Percentiles rank a stretch among this genome's conserved stretches.
Conservation (phyloP, 345 rosid species). For the Sisymbrium irio region DNA sequence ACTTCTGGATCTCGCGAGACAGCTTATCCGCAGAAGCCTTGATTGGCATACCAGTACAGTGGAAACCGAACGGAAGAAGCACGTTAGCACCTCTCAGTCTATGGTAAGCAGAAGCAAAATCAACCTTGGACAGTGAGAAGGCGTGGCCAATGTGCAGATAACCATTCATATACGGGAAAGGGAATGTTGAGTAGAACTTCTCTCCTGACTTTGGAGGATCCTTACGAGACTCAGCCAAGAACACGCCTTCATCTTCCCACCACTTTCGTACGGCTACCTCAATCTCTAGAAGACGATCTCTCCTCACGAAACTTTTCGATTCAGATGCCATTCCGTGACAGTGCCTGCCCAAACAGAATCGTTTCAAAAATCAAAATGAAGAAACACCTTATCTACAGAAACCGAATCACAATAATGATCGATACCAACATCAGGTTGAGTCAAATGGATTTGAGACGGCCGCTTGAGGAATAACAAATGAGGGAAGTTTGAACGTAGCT, state of each 20-base stretch:
- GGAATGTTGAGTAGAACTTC: constrained; percentile 77
- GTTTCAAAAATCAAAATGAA: not conserved
- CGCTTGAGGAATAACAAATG: not conserved
- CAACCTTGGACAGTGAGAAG: constrained; percentile 75
- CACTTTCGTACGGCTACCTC: constrained; percentile 43
- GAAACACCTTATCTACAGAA: not conserved
- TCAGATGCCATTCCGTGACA: constrained; percentile 68
- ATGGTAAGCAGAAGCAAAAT: constrained; percentile 89
- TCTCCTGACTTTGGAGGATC: constrained; percentile 52
- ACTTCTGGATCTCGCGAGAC: constrained; percentile 60
- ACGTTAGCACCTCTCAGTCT: constrained; percentile 86
- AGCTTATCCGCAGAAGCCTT: constrained; percentile 97
- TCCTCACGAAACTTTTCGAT: constrained; percentile 66
- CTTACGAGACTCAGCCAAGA: constrained; percentile 57
- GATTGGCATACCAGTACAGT: constrained; percentile 97
- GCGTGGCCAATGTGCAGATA: constrained; percentile 80
- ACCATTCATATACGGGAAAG: constrained; percentile 86
- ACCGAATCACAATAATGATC: not conserved
- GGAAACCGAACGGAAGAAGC: constrained; percentile 82
- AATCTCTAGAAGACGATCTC: constrained; percentile 73
- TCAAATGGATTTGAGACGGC: not conserved
- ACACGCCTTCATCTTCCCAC: constrained; percentile 80
- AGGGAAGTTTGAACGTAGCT: not conserved
- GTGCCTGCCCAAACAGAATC: constrained; percentile 30
- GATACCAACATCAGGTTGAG: not conserved